Evolutionary conservation across 2,329 filamentous ascomycete genomes (phyloP).

Genomic region (Plenodomus tracheiphilus): DNA sequence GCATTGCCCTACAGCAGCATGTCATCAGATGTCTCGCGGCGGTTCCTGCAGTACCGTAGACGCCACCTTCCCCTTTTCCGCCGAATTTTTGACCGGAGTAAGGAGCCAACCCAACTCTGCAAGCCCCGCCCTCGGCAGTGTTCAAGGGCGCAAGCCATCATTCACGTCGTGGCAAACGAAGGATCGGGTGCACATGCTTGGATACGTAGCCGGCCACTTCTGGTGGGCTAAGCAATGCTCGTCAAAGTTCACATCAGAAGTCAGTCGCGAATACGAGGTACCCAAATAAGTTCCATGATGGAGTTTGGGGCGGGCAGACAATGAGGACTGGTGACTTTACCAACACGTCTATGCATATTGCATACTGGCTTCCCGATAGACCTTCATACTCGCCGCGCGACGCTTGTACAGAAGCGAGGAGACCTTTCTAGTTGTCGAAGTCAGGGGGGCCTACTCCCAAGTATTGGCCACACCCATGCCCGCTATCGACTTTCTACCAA

Average conservation of each 20-base stretch:
- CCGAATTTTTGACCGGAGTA: no score
- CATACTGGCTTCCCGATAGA: neutral
- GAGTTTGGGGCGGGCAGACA: neutral
- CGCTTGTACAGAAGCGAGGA: neutral
- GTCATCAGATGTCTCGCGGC: neutral
- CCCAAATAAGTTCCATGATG: neutral
- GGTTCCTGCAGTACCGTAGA: neutral
- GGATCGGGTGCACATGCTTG: no score
- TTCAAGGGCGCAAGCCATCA: neutral
- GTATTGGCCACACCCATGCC: neutral
- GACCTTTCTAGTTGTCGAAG: neutral
- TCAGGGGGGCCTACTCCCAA: conserved; percentile 5
- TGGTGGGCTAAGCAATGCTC: neutral
- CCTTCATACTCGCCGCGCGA: neutral
- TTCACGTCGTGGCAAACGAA: neutral
- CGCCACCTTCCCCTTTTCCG: neutral
- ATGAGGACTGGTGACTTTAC: neutral
- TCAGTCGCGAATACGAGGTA: neutral
- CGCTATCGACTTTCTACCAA: conserved; percentile 5
- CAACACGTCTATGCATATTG: neutral
- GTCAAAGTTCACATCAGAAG: neutral
- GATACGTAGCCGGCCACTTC: no score
- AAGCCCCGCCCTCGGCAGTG: no score
- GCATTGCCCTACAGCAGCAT: neutral
- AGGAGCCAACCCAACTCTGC: neutral